Evolutionary conservation across 1,139 yeast species (phyloP).

Genomic region (Kodamaea derodonti): DNA sequence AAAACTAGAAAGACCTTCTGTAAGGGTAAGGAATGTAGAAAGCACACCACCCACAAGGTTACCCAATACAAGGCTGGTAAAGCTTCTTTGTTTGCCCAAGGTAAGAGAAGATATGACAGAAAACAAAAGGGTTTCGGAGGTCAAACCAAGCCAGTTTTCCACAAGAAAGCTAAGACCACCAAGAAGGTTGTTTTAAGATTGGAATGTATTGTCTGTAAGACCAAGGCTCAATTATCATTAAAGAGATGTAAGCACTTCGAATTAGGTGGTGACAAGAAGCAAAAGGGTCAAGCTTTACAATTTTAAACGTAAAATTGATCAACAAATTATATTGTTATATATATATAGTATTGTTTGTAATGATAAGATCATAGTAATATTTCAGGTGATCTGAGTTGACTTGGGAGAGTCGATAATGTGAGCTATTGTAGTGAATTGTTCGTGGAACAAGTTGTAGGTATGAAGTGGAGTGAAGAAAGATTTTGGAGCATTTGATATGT

Average conservation of each 20-base stretch:
- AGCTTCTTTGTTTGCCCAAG: constrained; percentile 90
- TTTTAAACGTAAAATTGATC: constrained; percentile 45
- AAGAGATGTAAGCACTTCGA: constrained; percentile 99
- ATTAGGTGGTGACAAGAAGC: constrained; percentile 99
- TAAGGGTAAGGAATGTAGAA: constrained; percentile 96
- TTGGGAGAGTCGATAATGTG: too few relatives aligned
- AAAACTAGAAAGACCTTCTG: constrained; percentile 99
- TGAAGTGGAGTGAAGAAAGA: too few relatives aligned
- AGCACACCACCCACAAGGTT: constrained; percentile 98
- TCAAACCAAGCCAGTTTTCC: constrained; percentile 99
- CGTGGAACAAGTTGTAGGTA: too few relatives aligned
- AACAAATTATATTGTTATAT: constrained; percentile 1
- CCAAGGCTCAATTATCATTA: constrained; percentile 93
- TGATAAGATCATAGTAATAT: constrained; percentile 2
- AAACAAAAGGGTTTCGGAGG: constrained; percentile 99
- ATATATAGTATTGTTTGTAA: constrained; percentile 2
- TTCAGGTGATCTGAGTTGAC: too few relatives aligned
- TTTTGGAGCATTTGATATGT: too few relatives aligned
- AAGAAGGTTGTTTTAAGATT: constrained; percentile 98
- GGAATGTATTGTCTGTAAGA: constrained; percentile 96
- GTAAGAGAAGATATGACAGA: constrained; percentile 99
- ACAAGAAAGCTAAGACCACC: constrained; percentile 99
- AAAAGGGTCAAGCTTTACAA: constrained; percentile 98
- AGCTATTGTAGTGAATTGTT: too few relatives aligned
- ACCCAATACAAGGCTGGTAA: constrained; percentile 97